Base-by-base conservation (phyloP, 2,329 filamentous ascomycete species). In the Fusarium multiceps region DNA sequence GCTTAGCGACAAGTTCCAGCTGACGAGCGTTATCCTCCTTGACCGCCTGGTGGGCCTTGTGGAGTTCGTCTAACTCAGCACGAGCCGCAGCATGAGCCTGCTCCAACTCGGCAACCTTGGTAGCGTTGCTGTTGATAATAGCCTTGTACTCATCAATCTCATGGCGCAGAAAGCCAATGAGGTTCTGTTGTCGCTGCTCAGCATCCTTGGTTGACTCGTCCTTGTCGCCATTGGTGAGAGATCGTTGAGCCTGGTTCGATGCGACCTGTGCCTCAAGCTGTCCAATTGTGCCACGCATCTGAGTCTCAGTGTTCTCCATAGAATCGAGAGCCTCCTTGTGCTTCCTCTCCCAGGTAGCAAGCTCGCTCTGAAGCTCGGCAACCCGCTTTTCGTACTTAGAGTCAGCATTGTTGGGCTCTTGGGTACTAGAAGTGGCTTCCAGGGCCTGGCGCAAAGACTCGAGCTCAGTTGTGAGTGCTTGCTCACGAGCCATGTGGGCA, bases 91-190 rank as follows among this genome's bases (percentile, higher is more conserved):
- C 79, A 76, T 97, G 91, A 6, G 90, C 88, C 68, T 90, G 82
- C 79, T 97, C 93, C 16, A 97, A 85, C 69, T 92, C 88, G 5
- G 89, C 85, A 30, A 97, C 89, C 73, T 90, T 92, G 41, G 86
- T 78, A 14, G 89, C 84, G 73, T 94, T 93, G 70, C 83, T 86
- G 68, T 87, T 86, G 73, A 97, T 90, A 40, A 92, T 88, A 6
- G 86, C 82, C 81, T 92, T 94, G 81, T 97, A 94, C 76, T 93
- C 90, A 54, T 94, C 89, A 55, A 98, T 90, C 77, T 97, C 91
- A 63, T 82, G 85, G 67, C 92, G 91, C 43, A 98, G 81, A 46
- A 84, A 84, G 37, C 84, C 82, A 34, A 92, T 82, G 49, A 90
- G 81, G 37, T 87, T 84, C 61, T 90, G 82, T 65, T 93, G 89